phyloP scores from a whole-genome alignment of 164 flowering plant species.

The Chimonanthus salicifolius region DNA sequence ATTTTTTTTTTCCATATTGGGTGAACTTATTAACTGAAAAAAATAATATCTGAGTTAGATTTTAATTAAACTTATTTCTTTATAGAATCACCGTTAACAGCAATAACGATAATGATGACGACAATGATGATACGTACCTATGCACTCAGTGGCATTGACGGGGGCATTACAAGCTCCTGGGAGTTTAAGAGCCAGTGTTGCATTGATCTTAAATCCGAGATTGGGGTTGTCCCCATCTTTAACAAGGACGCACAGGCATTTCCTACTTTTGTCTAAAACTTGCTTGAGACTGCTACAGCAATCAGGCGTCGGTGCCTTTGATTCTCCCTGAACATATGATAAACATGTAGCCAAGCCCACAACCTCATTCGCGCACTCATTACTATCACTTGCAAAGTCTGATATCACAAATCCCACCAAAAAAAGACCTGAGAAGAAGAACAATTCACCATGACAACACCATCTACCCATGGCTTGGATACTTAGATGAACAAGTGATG shows the following conservation, averaged over 20 bases:
- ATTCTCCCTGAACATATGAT: slow-evolving; percentile 51
- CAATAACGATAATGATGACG: neutral
- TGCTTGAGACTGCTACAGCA: slow-evolving; percentile 61
- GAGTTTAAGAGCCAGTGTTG: slow-evolving; percentile 51
- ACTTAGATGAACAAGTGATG: neutral
- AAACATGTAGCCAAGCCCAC: slow-evolving; percentile 59
- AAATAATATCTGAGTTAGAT: too few relatives aligned
- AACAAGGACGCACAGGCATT: slow-evolving; percentile 62
- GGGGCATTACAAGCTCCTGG: slow-evolving; percentile 48
- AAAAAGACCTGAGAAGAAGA: slow-evolving; percentile 7
- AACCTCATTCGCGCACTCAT: slow-evolving; percentile 49
- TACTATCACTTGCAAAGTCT: slow-evolving; percentile 42
- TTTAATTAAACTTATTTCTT: too few relatives aligned
- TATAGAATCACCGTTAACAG: neutral
- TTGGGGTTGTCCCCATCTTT: slow-evolving; percentile 57
- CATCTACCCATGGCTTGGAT: slow-evolving; percentile 1
- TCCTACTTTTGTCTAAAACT: slow-evolving; percentile 41
- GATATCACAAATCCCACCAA: slow-evolving; percentile 21
- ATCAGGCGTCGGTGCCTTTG: slow-evolving; percentile 57
- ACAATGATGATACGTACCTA: slow-evolving; percentile 27
- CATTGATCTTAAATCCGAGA: slow-evolving; percentile 59
- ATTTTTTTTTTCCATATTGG: too few relatives aligned
- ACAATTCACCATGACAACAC: neutral
- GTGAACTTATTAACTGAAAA: too few relatives aligned
- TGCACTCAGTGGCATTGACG: slow-evolving; percentile 38